Evolutionary conservation across 441 rosid species (phyloP), one percentile per base, ranked within the genome.

Genomic region (Gossypium davidsonii): DNA sequence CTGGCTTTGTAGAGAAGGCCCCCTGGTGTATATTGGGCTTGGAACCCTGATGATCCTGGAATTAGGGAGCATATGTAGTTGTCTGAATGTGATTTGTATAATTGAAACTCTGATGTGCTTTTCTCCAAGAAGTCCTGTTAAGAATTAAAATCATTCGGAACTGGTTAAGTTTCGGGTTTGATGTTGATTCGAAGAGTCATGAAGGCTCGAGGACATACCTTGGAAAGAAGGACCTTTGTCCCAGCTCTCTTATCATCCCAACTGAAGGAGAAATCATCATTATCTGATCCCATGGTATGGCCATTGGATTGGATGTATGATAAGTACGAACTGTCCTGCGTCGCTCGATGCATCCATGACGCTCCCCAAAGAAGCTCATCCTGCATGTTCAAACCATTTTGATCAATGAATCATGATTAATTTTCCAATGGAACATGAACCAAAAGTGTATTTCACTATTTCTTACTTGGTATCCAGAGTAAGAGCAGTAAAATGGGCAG

Each of bases 281-380:
- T 82, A 26, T 86, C 80, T 1, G 85, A 90, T 66, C 94, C 98
- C 74, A 91, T 56, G 10, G 82, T 80, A 61, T 84, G 88, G 72
- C 92, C 91, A 44, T 93, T 90, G 28, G 89, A 73, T 34, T 82
- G 81, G 51, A 91, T 86, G 75, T 93, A 93, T 12, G 74, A 10
- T 70, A 90, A 72, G 78, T 90, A 93, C 18, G 79, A 72, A 64
- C 67, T 74, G 61, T 82, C 44, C 78, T 86, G 87, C 14, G 98
- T 85, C 11, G 97, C 97, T 85, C 89, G 82, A 48, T 88, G 89
- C 44, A 93, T 51, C 98, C 97, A 93, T n/a, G 98, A 90, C 71
- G 98, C 98, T 7, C 94, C 94, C 98, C 96, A 93, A 2, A 93
- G 86, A 76, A 91, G 86, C 85, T 93, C 98, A 71, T 91, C 98